Percentiles rank a stretch among this genome's conserved stretches.
Evolutionary conservation across 2,329 filamentous ascomycete species (phyloP).

Genomic region (Monosporascus sp.): DNA sequence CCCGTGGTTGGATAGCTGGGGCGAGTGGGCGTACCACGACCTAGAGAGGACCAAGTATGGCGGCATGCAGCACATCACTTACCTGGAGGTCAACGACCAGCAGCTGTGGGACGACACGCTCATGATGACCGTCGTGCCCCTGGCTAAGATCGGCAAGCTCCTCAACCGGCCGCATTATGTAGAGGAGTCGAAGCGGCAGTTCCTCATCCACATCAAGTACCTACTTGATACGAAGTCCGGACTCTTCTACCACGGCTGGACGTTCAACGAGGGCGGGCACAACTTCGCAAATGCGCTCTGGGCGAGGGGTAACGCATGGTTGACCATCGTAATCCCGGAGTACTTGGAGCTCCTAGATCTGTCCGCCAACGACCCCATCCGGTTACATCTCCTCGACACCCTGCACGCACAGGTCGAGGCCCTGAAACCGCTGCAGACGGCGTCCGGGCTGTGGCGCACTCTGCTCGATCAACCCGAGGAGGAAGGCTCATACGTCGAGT

Average conservation of each 20-base stretch:
- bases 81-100: constrained; percentile 63
- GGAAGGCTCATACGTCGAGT: constrained; percentile 69
- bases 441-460: constrained; percentile 67
- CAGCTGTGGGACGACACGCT: constrained; percentile 82
- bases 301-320: constrained; percentile 64
- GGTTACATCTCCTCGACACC: constrained; percentile 54
- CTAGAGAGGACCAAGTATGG: constrained; percentile 66
- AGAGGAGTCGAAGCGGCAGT: constrained; percentile 72
- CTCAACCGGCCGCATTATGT: constrained; percentile 67
- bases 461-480: constrained; percentile 61
- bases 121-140: constrained; percentile 81
- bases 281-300: constrained; percentile 55
- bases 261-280: constrained; percentile 62
- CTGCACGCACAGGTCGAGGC: constrained; percentile 66
- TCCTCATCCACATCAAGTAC: constrained; percentile 73
- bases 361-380: constrained; percentile 56
- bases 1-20: constrained; percentile 76
- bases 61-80: constrained; percentile 72
- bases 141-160: constrained; percentile 73
- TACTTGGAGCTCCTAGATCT: constrained; percentile 69
- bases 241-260: constrained; percentile 79
- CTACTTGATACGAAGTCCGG: constrained; percentile 68
- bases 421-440: constrained; percentile 53
- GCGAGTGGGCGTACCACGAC: constrained; percentile 76
- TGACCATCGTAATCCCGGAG: constrained; percentile 80